phyloP scores from a whole-genome alignment of 2,329 filamentous ascomycete genomes.

The Tolypocladium tropicale region DNA sequence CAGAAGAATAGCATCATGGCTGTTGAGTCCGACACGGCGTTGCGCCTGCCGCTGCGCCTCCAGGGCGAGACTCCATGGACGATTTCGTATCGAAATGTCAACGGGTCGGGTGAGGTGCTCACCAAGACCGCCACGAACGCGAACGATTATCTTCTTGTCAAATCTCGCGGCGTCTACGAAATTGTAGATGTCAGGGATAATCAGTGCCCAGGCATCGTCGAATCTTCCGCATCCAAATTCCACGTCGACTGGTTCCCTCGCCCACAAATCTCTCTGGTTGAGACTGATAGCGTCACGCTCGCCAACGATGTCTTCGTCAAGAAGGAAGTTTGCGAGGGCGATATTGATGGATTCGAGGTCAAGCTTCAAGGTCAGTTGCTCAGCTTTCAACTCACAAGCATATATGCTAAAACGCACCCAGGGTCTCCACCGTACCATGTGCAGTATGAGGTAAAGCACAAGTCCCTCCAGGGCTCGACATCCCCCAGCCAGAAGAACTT shows the following conservation, averaged over 20 bases:
- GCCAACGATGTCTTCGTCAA: slow-evolving; percentile 54
- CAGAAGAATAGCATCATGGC: slow-evolving; percentile 65
- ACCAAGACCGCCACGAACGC: slow-evolving; percentile 38
- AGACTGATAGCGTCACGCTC: slow-evolving; percentile 48
- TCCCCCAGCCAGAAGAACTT: slow-evolving; percentile 60
- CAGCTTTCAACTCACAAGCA: background rate
- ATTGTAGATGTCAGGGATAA: slow-evolving; percentile 68
- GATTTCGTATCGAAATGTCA: slow-evolving; percentile 62
- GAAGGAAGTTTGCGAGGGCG: slow-evolving; percentile 83
- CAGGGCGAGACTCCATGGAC: slow-evolving; percentile 81
- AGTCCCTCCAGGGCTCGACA: slow-evolving; percentile 53
- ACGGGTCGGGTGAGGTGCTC: slow-evolving; percentile 36
- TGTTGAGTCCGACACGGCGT: slow-evolving; percentile 57
- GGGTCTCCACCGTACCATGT: slow-evolving; percentile 73
- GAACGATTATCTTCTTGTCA: slow-evolving; percentile 62
- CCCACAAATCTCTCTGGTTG: slow-evolving; percentile 58
- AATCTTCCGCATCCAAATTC: slow-evolving; percentile 63
- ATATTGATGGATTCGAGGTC: slow-evolving; percentile 82
- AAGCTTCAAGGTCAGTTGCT: slow-evolving; percentile 56
- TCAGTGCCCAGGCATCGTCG: slow-evolving; percentile 73
- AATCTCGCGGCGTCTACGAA: slow-evolving; percentile 64
- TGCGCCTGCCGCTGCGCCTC: slow-evolving; percentile 72
- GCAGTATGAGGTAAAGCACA: slow-evolving; percentile 70
- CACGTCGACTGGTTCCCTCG: slow-evolving; percentile 77
- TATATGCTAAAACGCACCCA: slow-evolving; percentile 26